A percentile compares a stretch with the other conserved stretches of the same genome.
Conservation (phyloP, 768 basidiomycete species). For the Clathrus columnatus region DNA sequence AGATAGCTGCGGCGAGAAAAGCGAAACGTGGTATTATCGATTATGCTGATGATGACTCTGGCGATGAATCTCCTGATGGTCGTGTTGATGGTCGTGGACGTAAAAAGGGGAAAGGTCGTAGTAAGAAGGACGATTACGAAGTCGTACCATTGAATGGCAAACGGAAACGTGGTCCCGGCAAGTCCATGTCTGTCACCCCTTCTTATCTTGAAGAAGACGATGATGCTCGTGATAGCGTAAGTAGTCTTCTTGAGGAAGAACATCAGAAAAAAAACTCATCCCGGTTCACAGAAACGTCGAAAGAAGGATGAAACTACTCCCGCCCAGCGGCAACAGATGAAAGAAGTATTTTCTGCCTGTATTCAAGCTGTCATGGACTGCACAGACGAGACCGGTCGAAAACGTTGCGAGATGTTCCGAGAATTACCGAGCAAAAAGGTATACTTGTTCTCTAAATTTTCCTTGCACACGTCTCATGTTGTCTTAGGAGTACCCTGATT, state of each 20-base stretch:
- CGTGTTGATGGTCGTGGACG: constrained; percentile 52
- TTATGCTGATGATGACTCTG: constrained; percentile 54
- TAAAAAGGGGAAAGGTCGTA: constrained; percentile 46
- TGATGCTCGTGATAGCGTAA: constrained; percentile 59
- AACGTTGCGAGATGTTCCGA: constrained; percentile 80
- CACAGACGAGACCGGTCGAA: constrained; percentile 65
- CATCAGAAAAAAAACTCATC: constrained; percentile 7
- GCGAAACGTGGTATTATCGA: constrained; percentile 44
- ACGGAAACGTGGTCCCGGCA: constrained; percentile 62
- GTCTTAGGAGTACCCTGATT: constrained; percentile 78
- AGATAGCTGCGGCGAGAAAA: constrained; percentile 63
- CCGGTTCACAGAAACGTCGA: constrained; percentile 62
- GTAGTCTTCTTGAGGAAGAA: constrained; percentile 18
- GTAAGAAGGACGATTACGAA: constrained; percentile 38
- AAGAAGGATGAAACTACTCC: constrained; percentile 61
- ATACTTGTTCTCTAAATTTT: constrained; percentile 19
- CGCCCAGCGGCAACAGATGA: constrained; percentile 62
- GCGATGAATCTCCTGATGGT: constrained; percentile 48
- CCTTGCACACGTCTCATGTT: neutral
- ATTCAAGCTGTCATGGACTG: constrained; percentile 64
- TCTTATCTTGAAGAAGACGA: constrained; percentile 69
- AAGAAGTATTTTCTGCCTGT: constrained; percentile 72
- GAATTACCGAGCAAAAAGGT: constrained; percentile 78
- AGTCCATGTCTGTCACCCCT: constrained; percentile 70
- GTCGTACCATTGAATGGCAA: constrained; percentile 42